Evolutionary conservation across 2,329 filamentous ascomycete genomes (phyloP).

Genomic region (Ceratocystis cacaofunesta): DNA sequence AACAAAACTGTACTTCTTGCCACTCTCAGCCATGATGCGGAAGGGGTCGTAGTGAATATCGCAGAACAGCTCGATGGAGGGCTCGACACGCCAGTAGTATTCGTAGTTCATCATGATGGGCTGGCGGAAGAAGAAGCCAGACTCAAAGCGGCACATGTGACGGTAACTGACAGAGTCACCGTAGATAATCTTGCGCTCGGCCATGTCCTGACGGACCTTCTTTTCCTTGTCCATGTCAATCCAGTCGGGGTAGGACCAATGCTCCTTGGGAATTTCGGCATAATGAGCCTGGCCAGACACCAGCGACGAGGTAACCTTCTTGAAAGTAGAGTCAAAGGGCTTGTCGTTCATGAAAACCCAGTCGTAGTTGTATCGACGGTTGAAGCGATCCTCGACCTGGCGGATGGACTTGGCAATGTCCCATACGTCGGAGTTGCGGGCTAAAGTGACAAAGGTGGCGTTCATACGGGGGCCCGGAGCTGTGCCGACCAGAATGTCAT

Average conservation of each 20-base stretch:
- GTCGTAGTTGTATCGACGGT: constrained; percentile 90
- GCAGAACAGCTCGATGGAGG: constrained; percentile 89
- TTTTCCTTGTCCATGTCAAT: constrained; percentile 91
- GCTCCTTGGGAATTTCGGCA: constrained; percentile 74
- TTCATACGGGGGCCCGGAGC: constrained; percentile 68
- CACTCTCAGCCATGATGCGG: constrained; percentile 87
- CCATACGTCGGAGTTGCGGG: constrained; percentile 87
- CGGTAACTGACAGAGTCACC: constrained; percentile 93
- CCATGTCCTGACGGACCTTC: constrained; percentile 89
- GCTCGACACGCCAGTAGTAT: constrained; percentile 99
- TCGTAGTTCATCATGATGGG: constrained; percentile 89
- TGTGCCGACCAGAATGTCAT: constrained; percentile 33
- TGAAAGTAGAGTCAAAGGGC: constrained; percentile 86
- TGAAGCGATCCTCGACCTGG: constrained; percentile 95
- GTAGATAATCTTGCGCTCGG: constrained; percentile 89
- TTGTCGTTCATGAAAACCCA: constrained; percentile 99
- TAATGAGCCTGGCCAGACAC: constrained; percentile 91
- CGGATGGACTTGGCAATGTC: constrained; percentile 93
- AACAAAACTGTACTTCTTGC: constrained; percentile 97
- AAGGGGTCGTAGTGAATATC: constrained; percentile 94
- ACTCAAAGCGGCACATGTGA: constrained; percentile 99
- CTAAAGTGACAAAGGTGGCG: constrained; percentile 91
- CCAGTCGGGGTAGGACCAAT: constrained; percentile 93
- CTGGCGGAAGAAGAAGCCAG: constrained; percentile 97
- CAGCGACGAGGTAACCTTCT: constrained; percentile 72